Base-by-base conservation (phyloP, 1,284 basidiomycete genomes). In the Cerrena zonata region DNA sequence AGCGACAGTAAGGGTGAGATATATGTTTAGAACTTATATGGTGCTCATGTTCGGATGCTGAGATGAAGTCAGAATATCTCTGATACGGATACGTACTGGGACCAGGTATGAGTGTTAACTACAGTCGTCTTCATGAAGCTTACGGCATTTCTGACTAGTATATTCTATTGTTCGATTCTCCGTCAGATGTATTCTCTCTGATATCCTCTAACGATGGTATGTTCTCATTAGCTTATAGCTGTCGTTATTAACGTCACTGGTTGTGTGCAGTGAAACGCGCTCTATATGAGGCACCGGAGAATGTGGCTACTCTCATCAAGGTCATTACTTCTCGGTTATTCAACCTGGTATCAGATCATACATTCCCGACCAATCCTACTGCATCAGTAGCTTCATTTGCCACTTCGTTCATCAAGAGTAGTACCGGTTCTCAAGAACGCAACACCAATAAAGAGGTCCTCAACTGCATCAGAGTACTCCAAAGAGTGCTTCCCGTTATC, bases 101-200 rank as follows among this genome's bases (percentile, higher is more conserved):
- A 91, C 54, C 89, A 91, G 71, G 88, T 88, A 57, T 56, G 78
- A 63, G 24, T 23, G 24, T 42, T 7, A 10, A 7, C 39, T n/a
- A n/a, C n/a, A n/a, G n/a, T n/a, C 10, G 21, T 22, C 39, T 22
- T 13, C 7, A 22, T 42, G n/a, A 23, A 22, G 24, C 41, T 42
- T 19, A 42, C 15, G 4, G 5, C 13, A 23, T 39, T 18, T 26
- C 4, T 26, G 1, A n/a, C 24, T 64, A 94, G 85, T 96, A 89
- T 67, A 84, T 88, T 56, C 70, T 79, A 34, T 71, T 95, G 10
- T 94, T 94, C 65, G 90, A 91, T 69, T 86, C 88, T 5, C 77
- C 89, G 0, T 87, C 89, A 0, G 93, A 95, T 63, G 90, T 93
- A 18, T 91, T 89, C 69, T 87, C 89, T 23, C 77, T 95, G 51